Evolutionary conservation across 179 eudicot species (phyloP).

Genomic region (Beta lomatogona): DNA sequence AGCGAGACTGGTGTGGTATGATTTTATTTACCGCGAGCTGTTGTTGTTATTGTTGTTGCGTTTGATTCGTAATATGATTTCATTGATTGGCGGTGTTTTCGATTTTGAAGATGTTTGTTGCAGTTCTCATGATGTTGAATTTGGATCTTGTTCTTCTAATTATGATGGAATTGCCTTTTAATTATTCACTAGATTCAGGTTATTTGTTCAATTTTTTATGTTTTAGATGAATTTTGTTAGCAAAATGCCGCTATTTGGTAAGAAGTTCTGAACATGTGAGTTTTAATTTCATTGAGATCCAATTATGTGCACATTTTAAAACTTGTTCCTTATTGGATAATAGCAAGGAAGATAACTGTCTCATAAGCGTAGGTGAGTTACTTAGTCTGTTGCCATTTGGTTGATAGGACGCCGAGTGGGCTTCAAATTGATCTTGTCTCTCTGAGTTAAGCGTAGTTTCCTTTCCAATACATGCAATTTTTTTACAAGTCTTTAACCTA

Average conservation of each 20-base stretch:
- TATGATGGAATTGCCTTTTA: background rate
- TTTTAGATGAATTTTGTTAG: background rate
- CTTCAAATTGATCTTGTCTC: no score
- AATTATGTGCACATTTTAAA: background rate
- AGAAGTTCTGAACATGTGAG: background rate
- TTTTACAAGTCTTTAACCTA: background rate
- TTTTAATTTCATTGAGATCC: background rate
- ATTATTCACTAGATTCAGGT: background rate
- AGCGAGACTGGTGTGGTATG: conserved; percentile 85
- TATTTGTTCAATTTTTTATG: background rate
- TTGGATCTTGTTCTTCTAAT: background rate
- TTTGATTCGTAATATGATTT: background rate
- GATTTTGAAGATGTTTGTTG: background rate
- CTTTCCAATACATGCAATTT: background rate
- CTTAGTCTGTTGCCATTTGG: no score
- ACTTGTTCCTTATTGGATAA: background rate
- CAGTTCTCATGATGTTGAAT: background rate
- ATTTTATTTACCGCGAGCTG: background rate
- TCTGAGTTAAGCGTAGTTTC: background rate
- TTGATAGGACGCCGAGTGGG: no score
- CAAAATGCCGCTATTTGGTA: background rate
- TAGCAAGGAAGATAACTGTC: background rate
- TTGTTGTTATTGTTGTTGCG: background rate
- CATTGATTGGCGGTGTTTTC: background rate
- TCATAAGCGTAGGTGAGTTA: no score